These are phyloP conservation scores for Xerocomus minutiporus DNA, from an alignment of 1,284 basidiomycete species.

Conservation along the genomic window DNA sequence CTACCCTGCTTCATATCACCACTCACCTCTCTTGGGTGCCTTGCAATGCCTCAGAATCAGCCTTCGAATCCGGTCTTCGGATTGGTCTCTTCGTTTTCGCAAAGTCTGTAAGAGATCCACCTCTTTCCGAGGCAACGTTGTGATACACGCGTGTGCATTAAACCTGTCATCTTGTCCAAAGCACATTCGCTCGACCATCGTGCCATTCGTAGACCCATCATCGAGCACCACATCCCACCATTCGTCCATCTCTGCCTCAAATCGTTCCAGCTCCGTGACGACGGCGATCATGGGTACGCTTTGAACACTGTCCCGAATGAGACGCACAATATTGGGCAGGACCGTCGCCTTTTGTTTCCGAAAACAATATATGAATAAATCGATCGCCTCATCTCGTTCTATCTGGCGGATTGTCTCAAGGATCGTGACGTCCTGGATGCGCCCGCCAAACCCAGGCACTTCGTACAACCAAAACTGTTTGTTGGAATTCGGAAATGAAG, in stretches of 20 bases:
- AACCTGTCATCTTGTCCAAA: constrained; percentile 13
- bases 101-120: constrained; percentile 10
- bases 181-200: constrained; percentile 13
- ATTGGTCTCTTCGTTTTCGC: constrained; percentile 16
- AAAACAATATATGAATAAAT: constrained; percentile 24
- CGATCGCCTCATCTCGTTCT: constrained; percentile 17
- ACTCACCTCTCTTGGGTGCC: constrained; percentile 15
- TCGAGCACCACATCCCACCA: constrained; percentile 23
- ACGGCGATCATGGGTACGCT: constrained; percentile 25
- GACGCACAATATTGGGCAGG: constrained; percentile 11
- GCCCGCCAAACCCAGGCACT: constrained; percentile 18
- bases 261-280: constrained; percentile 29
- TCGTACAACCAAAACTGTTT: constrained; percentile 17
- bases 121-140: constrained; percentile 20
- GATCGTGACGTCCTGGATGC: constrained; percentile 5
- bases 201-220: constrained; percentile 15
- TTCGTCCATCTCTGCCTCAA: constrained; percentile 21
- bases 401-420: constrained; percentile 16
- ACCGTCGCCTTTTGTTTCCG: constrained; percentile 19
- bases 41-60: constrained; percentile 17
- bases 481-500: not conserved
- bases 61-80: constrained; percentile 13
- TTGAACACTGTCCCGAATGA: constrained; percentile 4
- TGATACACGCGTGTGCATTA: constrained; percentile 28
- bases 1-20: not conserved